Evolutionary conservation across 2,329 filamentous ascomycete species (phyloP).

Genomic region (Zasmidium cellare): DNA sequence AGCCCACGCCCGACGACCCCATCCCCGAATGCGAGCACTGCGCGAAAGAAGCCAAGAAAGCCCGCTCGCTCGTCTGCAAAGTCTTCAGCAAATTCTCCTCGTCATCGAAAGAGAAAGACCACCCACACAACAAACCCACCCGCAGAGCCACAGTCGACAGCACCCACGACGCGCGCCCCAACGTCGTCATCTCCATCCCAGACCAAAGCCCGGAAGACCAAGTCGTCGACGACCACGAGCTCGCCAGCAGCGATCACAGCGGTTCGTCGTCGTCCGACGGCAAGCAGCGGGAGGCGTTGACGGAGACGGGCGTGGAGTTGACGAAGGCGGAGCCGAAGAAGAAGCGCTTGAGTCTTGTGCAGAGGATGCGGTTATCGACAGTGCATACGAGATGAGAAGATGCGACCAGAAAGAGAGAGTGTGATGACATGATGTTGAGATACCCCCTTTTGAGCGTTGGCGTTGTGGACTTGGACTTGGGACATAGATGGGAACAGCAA

Average conservation of each 20-base stretch:
- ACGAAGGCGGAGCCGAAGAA: neutral
- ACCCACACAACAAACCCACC: no score
- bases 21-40: constrained; percentile 1
- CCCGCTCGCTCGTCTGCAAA: neutral
- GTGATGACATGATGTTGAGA: no score
- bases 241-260: neutral
- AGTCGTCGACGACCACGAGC: neutral
- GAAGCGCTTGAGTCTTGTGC: neutral
- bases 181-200: neutral
- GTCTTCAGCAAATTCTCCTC: neutral
- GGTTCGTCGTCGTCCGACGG: neutral
- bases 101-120: neutral
- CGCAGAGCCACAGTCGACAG: no score
- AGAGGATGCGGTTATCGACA: neutral
- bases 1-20: neutral
- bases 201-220: neutral
- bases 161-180: no score
- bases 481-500: no score
- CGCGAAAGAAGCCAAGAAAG: neutral
- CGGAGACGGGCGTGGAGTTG: constrained; percentile 6
- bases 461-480: no score
- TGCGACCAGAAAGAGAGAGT: no score
- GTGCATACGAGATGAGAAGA: neutral
- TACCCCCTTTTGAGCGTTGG: no score
- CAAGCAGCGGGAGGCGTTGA: neutral